phyloP scores from a whole-genome alignment of 164 flowering plant genomes.

The Houttuynia cordata region DNA sequence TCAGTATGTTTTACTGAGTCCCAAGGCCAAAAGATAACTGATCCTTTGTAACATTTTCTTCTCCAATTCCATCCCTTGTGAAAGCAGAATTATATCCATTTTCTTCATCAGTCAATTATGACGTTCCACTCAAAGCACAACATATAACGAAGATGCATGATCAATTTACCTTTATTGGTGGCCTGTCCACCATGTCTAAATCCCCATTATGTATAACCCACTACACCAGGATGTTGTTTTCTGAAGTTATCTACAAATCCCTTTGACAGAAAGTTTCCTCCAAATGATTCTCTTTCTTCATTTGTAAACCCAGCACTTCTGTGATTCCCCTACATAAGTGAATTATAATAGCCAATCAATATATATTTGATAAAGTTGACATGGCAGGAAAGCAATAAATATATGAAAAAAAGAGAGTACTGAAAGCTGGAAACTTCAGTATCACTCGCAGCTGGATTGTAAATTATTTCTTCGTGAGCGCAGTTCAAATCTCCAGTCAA shows the following conservation, averaged over 20 bases:
- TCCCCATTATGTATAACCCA: conserved; percentile 98
- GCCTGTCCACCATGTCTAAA: conserved; percentile 74
- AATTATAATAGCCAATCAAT: background rate
- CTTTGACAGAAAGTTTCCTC: conserved; percentile 44
- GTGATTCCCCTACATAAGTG: conserved; percentile 52
- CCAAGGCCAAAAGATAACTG: no score
- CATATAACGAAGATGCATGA: background rate
- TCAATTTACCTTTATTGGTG: conserved; percentile 57
- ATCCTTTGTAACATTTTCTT: no score
- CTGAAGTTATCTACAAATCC: conserved; percentile 94
- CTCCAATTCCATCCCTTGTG: no score
- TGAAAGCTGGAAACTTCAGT: background rate
- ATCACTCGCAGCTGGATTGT: conserved; percentile 77
- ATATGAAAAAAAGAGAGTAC: no score
- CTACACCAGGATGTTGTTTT: conserved; percentile 76
- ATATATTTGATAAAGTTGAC: background rate
- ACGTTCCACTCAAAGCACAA: background rate
- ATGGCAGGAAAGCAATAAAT: background rate
- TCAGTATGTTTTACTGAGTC: no score
- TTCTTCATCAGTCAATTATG: no score
- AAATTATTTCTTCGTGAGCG: conserved; percentile 92
- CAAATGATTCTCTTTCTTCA: conserved; percentile 90
- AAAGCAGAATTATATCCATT: no score
- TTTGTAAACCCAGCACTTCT: conserved; percentile 94
- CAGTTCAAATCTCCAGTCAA: conserved; percentile 96